These are phyloP conservation scores for Pythium folliculosum DNA, from an alignment of 352 stramenopile genomes.

Conservation along the genomic window DNA sequence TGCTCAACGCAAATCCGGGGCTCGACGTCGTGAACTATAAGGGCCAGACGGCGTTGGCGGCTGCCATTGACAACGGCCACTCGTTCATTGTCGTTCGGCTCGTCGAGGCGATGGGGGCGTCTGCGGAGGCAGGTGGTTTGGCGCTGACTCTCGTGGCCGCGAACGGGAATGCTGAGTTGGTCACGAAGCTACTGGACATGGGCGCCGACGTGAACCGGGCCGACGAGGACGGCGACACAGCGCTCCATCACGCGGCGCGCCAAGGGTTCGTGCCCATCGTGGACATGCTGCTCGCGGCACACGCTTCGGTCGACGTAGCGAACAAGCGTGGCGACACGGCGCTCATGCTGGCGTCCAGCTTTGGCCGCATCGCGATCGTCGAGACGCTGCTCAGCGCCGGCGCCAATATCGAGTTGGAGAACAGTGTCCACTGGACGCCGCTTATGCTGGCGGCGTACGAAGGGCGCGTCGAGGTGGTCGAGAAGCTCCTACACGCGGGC, in stretches of 20 bases:
- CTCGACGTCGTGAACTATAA: neutral
- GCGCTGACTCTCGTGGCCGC: too few species aligned
- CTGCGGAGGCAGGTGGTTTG: too few species aligned
- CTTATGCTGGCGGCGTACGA: constrained; percentile 2
- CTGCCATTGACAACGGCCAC: neutral
- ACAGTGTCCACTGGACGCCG: neutral
- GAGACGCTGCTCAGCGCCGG: neutral
- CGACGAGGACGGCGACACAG: neutral
- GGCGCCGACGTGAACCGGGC: neutral
- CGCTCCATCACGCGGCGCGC: neutral
- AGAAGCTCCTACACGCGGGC: neutral
- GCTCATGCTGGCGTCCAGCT: neutral
- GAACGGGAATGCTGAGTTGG: neutral
- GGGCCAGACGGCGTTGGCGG: neutral
- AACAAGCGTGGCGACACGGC: neutral
- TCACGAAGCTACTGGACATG: neutral
- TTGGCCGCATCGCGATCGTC: neutral
- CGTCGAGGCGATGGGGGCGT: neutral
- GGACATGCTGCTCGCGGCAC: neutral
- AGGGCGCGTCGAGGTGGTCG: neutral
- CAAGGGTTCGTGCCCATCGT: neutral
- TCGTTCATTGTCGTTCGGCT: neutral
- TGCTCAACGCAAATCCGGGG: neutral
- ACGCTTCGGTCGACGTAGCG: neutral
- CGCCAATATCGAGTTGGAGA: neutral